Evolutionary conservation across 2,329 filamentous ascomycete species (phyloP), one percentile per base, ranked within the genome.

Genomic region (Colletotrichum sp.): DNA sequence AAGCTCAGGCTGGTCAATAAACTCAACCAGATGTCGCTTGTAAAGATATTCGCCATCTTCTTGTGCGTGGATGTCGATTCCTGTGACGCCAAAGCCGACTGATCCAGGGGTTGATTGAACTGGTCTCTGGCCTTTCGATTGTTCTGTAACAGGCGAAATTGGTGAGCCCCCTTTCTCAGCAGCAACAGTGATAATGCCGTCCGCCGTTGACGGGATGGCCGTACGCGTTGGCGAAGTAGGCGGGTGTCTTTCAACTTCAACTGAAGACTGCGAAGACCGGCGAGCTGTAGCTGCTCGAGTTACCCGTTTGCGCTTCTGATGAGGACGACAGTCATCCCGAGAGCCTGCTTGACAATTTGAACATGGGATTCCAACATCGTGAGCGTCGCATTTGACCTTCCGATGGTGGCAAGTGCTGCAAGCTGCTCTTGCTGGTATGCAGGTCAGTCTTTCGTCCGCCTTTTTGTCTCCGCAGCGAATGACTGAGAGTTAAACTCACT

Each of bases 321-420:
- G 52, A 13, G 60, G 26, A 28, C 44, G 65, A 34, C 71, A 73
- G 18, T 69, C 64, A 24, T 60, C 32, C 26, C 26, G 16, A 12
- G 62, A 44, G 49, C n/a, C 52, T 52, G n/a, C 44, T 26, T 69
- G 57, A 18, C 71, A 73, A 15, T 44, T 73, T 28, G 71, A 59
- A 52, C 71, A 73, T 21, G 71, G 71, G 52, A 69, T 63, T 18
- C 71, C 71, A 8, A 32, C 52, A 69, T 73, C 71, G 0, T 73
- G 71, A 34, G 71, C 71, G 66, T 73, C 64, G 64, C 71, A 73
- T 59, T 73, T 73, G 26, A 73, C 65, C 28, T 73, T 73, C 16
- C 71, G 36, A 44, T 68, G 44, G 44, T 73, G 71, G 55, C 71
- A 73, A 8, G 28, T 36, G 6, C 26, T 62, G 59, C 59, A 62